phyloP scores from a whole-genome alignment of 2,329 filamentous ascomycete genomes.

The Aureobasidium sp. region DNA sequence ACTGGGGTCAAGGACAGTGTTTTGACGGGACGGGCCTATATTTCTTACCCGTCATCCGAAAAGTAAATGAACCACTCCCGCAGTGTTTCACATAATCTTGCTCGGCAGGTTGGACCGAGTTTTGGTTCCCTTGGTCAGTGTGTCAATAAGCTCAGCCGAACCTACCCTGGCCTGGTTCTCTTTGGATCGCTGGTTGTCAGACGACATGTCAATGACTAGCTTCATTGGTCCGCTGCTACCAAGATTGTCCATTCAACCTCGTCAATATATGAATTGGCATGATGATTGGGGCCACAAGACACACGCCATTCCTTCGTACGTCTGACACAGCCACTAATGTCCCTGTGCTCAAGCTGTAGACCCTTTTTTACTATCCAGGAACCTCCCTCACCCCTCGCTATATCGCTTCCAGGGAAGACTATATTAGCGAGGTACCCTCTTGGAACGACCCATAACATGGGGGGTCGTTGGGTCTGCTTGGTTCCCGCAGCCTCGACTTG shows the following conservation, averaged over 20 bases:
- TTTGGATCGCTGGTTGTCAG: neutral
- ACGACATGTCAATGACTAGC: neutral
- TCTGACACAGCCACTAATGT: neutral
- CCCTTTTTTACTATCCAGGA: neutral
- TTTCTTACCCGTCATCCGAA: neutral
- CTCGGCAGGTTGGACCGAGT: neutral
- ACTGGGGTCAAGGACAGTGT: neutral
- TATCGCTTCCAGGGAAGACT: neutral
- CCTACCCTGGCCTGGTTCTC: neutral
- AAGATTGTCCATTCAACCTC: neutral
- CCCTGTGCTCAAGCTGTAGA: neutral
- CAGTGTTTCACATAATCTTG: conserved; percentile 2
- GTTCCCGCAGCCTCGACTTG: neutral
- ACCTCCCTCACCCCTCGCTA: neutral
- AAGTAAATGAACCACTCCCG: neutral
- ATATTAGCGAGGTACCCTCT: neutral
- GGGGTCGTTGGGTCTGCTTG: neutral
- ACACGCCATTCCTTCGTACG: neutral
- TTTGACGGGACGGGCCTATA: neutral
- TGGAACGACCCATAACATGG: neutral
- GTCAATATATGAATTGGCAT: neutral
- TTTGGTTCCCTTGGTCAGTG: neutral
- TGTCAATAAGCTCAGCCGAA: neutral
- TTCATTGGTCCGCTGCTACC: neutral
- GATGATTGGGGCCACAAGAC: neutral